These are phyloP conservation scores for Solanum corneliomulleri DNA, from an alignment of 257 asterid genomes.

Conservation along the genomic window DNA sequence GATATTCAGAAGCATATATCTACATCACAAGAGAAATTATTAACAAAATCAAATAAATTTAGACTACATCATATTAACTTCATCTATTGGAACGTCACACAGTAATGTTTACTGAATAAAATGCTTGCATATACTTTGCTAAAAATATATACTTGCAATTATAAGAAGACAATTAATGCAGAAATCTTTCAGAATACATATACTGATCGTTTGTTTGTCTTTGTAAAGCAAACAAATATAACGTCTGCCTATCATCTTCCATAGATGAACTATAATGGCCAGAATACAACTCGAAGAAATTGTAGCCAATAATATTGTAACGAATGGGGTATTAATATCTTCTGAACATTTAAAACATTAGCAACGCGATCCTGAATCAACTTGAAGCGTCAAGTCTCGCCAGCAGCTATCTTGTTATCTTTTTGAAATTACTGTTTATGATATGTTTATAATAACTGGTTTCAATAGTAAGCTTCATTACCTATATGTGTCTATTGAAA, in stretches of 20 bases:
- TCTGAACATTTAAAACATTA: neutral
- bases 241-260: neutral
- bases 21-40: too few species aligned
- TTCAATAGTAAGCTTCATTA: too few species aligned
- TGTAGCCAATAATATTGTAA: neutral
- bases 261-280: too few species aligned
- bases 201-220: neutral
- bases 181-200: neutral
- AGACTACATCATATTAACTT: too few species aligned
- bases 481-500: neutral
- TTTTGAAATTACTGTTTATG: neutral
- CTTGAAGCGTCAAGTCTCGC: neutral
- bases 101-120: too few species aligned
- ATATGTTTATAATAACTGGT: neutral
- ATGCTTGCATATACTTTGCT: neutral
- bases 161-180: neutral
- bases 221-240: neutral
- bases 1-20: too few species aligned
- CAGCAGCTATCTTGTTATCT: neutral
- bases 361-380: neutral
- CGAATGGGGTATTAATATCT: neutral
- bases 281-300: too few species aligned
- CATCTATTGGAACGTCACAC: too few species aligned
- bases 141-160: neutral
- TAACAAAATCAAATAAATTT: too few species aligned